Percentiles rank a stretch among this genome's conserved stretches.
phyloP scores from a whole-genome alignment of 192 early-diverging fungal species.

The Coemansia erecta region DNA sequence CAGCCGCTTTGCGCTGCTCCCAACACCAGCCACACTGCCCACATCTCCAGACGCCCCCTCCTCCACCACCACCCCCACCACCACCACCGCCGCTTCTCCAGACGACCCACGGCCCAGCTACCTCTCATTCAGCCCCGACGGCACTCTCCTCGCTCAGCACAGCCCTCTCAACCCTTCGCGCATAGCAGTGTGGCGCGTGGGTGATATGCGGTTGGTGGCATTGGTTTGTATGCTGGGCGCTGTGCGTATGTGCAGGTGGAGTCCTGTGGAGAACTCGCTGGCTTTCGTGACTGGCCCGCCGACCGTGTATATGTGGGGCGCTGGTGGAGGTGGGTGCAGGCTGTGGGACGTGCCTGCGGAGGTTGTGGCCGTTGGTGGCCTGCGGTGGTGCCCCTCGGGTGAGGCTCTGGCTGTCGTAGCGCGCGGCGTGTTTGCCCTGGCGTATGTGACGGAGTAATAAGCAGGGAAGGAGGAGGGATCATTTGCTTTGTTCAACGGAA shows the following conservation, averaged over 20 bases:
- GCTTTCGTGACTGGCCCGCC: constrained; percentile 29
- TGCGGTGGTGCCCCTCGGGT: constrained; percentile 45
- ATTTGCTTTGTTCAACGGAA: no score
- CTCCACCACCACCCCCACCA: no score
- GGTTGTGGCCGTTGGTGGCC: constrained; percentile 1
- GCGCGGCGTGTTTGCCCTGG: constrained; percentile 40
- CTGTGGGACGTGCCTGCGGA: constrained; percentile 32
- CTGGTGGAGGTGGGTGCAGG: constrained; percentile 26
- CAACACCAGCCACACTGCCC: no score
- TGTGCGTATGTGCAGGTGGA: constrained; percentile 36
- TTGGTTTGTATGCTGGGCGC: constrained; percentile 34
- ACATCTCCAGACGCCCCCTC: no score
- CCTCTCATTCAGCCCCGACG: constrained; percentile 33
- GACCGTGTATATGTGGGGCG: constrained; percentile 46
- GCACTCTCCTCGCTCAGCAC: constrained; percentile 31
- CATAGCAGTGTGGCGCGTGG: constrained; percentile 37
- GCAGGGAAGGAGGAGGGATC: no score
- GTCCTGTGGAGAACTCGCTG: constrained; percentile 36
- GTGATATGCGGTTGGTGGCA: constrained; percentile 22
- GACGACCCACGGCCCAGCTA: no score
- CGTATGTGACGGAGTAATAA: constrained; percentile 19
- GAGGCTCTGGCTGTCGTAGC: constrained; percentile 30
- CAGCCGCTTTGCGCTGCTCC: no score
- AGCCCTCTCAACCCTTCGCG: no score
- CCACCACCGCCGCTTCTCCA: no score